Percentiles rank a stretch among this genome's conserved stretches.
phyloP scores from a whole-genome alignment of 768 basidiomycete genomes.

The Phaffia australis region DNA sequence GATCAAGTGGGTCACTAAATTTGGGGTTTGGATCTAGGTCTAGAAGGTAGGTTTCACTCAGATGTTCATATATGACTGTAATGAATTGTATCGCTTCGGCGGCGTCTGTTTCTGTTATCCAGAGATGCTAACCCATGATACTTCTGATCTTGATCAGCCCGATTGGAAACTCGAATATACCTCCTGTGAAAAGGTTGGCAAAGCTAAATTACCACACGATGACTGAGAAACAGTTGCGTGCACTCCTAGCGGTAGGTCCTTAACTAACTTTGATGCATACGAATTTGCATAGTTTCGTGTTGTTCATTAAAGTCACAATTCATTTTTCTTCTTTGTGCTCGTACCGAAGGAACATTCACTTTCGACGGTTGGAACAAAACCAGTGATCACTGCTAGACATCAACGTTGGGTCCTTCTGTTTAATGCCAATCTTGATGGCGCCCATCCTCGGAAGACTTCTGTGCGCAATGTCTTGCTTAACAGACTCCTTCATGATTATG shows the following conservation, averaged over 20 bases:
- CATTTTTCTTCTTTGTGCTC: background rate
- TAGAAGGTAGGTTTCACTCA: too few species aligned
- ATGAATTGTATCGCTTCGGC: too few species aligned
- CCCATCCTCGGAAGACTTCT: constrained; percentile 5
- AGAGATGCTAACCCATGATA: too few species aligned
- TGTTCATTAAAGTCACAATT: background rate
- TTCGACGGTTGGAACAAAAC: background rate
- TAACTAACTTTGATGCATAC: too few species aligned
- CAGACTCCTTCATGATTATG: too few species aligned
- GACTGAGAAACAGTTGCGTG: constrained; percentile 6
- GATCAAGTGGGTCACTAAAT: too few species aligned
- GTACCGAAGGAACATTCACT: constrained; percentile 8
- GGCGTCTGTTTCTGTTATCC: too few species aligned
- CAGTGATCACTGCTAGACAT: background rate
- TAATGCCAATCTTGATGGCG: constrained; percentile 15
- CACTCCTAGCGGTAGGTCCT: background rate
- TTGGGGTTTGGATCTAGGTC: too few species aligned
- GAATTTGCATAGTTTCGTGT: too few species aligned
- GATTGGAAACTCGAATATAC: too few species aligned
- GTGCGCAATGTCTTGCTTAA: background rate
- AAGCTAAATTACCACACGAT: constrained; percentile 8
- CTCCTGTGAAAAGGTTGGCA: background rate
- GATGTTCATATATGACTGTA: too few species aligned
- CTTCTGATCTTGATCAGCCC: too few species aligned
- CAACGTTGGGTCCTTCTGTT: constrained; percentile 13